Evolutionary conservation across 2,329 filamentous ascomycete species (phyloP), one percentile per base, ranked within the genome.

Genomic region (Pestalotiopsis sp.): DNA sequence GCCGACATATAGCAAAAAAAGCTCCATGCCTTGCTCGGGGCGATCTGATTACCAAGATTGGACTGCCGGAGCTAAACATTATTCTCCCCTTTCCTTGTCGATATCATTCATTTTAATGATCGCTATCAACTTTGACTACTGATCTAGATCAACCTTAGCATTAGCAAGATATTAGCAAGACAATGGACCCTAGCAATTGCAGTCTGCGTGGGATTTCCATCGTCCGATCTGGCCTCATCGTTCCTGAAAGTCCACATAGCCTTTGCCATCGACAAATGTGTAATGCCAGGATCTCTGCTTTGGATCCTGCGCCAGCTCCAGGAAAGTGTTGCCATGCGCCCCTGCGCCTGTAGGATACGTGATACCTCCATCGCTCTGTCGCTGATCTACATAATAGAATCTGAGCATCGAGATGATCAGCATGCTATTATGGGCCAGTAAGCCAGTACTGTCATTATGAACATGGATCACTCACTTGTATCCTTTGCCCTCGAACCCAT

Each of bases 401-500:
- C 73, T 74, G 20, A 12, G 12, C 3, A 20, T 36, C 36, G 17
- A 12, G 4, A 17, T 7, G 14, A 3, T 39, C 13, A 41, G 27
- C 27, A 7, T 14, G n/a, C n/a, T 62, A 6, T 9, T 2, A 41
- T 3, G n/a, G 23, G 20, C 58, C 13, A 31, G 27, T 14, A 36
- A 31, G n/a, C 12, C 4, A 20, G 20, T n/a, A 20, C 5, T 9
- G 59, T 13, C 27, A 62, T 6, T 39, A 52, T 20, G 7, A 36
- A 31, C 25, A 25, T 4, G n/a, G 20, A 31, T 20, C 4, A 75
- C 76, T 70, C 66, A 76, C 75, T 75, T 77, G 49, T 74, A 77
- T 2, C 72, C 74, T 27, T 73, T 76, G 12, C 70, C 74, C 2
- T 65, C 25, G 61, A 71, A 73, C 11, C 36, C 12, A 58, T 58